Conservation (phyloP, 345 rosid genomes). For the Citrus glauca region DNA sequence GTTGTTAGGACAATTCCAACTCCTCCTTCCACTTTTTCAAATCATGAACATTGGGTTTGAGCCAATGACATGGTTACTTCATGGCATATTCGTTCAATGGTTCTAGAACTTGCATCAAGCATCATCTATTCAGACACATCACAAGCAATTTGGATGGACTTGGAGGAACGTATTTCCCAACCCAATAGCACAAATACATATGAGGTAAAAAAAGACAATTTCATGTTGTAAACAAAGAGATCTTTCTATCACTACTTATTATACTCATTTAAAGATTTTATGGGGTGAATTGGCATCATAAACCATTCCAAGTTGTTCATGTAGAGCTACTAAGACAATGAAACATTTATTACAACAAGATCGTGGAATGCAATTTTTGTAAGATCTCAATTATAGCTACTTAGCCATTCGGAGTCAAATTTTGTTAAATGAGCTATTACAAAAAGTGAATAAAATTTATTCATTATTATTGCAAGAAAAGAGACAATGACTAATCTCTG, state of each 20-base stretch:
- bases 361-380: neutral
- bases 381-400: neutral
- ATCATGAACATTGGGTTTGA: neutral
- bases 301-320: too few relatives aligned
- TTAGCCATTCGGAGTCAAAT: neutral
- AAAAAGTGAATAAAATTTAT: neutral
- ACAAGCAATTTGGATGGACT: neutral
- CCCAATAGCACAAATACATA: neutral
- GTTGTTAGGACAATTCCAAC: neutral
- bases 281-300: too few relatives aligned
- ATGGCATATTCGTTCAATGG: neutral
- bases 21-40: neutral
- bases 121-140: neutral
- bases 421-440: neutral
- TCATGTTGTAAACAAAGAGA: too few relatives aligned
- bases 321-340: fast-evolving
- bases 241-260: too few relatives aligned
- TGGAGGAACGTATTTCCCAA: neutral
- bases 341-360: neutral
- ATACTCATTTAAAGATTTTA: too few relatives aligned
- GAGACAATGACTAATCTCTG: neutral
- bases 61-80: neutral
- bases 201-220: neutral
- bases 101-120: neutral
- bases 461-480: neutral